A percentile compares a stretch with the other conserved stretches of the same genome.
Evolutionary conservation across 805 yeast genomes (phyloP).

Genomic region (Nakazawaea molendinolei): DNA sequence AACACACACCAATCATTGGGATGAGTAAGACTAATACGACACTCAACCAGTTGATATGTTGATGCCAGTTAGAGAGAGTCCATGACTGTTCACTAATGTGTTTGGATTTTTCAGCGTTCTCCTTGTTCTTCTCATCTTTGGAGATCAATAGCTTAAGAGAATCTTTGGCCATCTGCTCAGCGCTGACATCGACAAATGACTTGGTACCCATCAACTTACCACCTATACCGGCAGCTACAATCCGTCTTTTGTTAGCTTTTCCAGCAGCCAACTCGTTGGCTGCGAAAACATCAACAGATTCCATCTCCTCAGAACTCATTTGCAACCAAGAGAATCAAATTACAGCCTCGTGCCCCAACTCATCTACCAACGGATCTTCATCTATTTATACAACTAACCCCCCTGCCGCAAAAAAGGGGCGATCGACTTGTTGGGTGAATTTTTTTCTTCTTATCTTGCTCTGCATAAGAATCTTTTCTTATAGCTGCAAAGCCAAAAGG

Average conservation of each 20-base stretch:
- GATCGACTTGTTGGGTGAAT: too few species aligned
- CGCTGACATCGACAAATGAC: constrained; percentile 59
- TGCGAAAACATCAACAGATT: constrained; percentile 51
- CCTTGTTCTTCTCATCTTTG: constrained; percentile 34
- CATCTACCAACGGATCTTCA: too few species aligned
- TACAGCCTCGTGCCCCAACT: too few species aligned
- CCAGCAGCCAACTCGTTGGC: constrained; percentile 83
- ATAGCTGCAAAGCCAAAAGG: too few species aligned
- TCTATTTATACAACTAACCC: too few species aligned
- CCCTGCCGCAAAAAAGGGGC: too few species aligned
- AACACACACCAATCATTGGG: constrained; percentile 48
- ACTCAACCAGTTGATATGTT: constrained; percentile 77
- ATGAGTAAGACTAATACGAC: constrained; percentile 53
- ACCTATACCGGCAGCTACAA: constrained; percentile 72
- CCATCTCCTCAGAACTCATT: too few species aligned
- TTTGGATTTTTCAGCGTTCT: too few species aligned
- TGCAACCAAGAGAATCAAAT: too few species aligned
- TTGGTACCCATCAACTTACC: constrained; percentile 81
- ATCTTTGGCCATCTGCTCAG: constrained; percentile 51
- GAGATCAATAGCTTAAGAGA: constrained; percentile 40
- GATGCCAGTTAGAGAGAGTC: constrained; percentile 66
- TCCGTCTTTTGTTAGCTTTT: constrained; percentile 58
- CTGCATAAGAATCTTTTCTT: too few species aligned
- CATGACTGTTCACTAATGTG: constrained; percentile 79
- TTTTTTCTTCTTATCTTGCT: too few species aligned